These are phyloP conservation scores for Chloris gayana DNA, from an alignment of 176 grass and related monocot genomes.

Conservation along the genomic window DNA sequence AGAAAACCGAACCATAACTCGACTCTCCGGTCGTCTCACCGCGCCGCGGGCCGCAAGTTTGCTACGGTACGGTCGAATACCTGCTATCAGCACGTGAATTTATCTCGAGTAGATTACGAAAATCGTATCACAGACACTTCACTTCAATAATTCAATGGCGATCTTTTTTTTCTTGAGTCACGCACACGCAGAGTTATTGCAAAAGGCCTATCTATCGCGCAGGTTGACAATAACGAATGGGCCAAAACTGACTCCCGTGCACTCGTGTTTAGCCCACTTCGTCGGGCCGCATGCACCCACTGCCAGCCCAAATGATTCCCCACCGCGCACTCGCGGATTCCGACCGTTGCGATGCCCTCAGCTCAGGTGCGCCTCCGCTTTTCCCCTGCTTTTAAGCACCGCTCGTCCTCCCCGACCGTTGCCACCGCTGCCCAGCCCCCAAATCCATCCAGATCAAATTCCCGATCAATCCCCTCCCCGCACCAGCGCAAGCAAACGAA, in stretches of 20 bases:
- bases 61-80: too few relatives aligned
- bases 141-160: too few relatives aligned
- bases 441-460: not conserved
- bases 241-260: not conserved
- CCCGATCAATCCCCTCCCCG: not conserved
- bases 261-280: not conserved
- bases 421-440: not conserved
- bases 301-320: not conserved
- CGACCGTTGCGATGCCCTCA: not conserved
- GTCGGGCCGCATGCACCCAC: not conserved
- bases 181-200: too few relatives aligned
- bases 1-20: too few relatives aligned
- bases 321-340: not conserved
- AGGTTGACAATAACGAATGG: not conserved
- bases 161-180: too few relatives aligned
- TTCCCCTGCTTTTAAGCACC: not conserved
- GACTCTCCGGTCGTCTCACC: too few relatives aligned
- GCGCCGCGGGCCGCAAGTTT: too few relatives aligned
- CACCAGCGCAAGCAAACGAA: not conserved
- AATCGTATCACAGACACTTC: too few relatives aligned
- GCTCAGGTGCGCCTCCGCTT: not conserved
- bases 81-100: too few relatives aligned
- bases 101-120: too few relatives aligned
- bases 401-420: conserved; percentile 25
- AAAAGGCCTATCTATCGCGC: too few relatives aligned